Percentiles rank a stretch among this genome's conserved stretches.
Evolutionary conservation across 805 yeast species (phyloP).

Genomic region (Tetrapisispora fleetii): DNA sequence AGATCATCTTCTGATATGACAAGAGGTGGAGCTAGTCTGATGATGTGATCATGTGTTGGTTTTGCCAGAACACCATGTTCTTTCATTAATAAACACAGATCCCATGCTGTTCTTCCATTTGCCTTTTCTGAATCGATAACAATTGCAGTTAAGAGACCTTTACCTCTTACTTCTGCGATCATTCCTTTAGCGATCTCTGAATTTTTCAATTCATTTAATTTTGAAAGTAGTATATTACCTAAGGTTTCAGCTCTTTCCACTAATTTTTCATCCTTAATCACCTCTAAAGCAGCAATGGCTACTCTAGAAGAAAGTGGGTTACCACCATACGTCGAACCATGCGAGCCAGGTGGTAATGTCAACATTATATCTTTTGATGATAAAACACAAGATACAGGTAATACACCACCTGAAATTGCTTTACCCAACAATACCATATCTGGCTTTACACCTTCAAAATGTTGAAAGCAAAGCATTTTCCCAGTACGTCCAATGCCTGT

Average conservation of each 20-base stretch:
- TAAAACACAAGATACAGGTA: constrained; percentile 85
- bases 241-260: constrained; percentile 65
- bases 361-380: constrained; percentile 87
- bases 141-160: constrained; percentile 81
- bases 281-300: constrained; percentile 87
- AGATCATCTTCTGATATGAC: constrained; percentile 84
- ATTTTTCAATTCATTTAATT: constrained; percentile 43
- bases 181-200: constrained; percentile 40
- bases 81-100: constrained; percentile 81
- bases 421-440: constrained; percentile 86
- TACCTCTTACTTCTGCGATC: constrained; percentile 61
- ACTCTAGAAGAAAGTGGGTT: constrained; percentile 90
- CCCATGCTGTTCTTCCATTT: constrained; percentile 93
- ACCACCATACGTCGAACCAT: constrained; percentile 97
- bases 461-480: constrained; percentile 84
- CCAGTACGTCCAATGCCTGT: constrained; percentile 98
- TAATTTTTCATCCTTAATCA: constrained; percentile 76
- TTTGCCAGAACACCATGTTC: constrained; percentile 84
- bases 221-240: constrained; percentile 59
- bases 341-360: constrained; percentile 87
- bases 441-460: constrained; percentile 67
- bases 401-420: constrained; percentile 90
- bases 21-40: constrained; percentile 92
- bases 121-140: constrained; percentile 80
- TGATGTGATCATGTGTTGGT: constrained; percentile 93